phyloP scores from a whole-genome alignment of 306 rosid species.

The Sphenostylis stenocarpa region DNA sequence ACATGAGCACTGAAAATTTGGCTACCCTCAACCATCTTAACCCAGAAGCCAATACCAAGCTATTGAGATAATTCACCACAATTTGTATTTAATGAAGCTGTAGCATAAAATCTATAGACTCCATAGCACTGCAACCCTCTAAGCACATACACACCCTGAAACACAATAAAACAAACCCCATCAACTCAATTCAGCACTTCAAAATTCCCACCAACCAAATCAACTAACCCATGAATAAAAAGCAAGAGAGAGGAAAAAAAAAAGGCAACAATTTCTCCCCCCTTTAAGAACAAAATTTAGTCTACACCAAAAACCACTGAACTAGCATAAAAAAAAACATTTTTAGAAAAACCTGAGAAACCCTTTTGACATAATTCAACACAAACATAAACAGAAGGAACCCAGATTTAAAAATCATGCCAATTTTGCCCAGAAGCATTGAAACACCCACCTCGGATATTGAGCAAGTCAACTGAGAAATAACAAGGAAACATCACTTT shows the following conservation, averaged over 20 bases:
- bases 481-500: constrained; percentile 1
- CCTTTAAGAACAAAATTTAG: constrained; percentile 16
- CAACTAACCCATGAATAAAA: constrained; percentile 1
- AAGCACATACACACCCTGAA: constrained; percentile 27
- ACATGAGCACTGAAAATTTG: constrained; percentile 34
- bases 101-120: background rate
- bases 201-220: constrained; percentile 5
- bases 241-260: background rate
- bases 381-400: constrained; percentile 24
- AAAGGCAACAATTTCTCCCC: background rate
- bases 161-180: constrained; percentile 17
- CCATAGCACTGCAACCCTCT: constrained; percentile 31
- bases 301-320: background rate
- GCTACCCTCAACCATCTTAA: constrained; percentile 43
- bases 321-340: background rate
- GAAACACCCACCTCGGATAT: constrained; percentile 4
- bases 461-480: constrained; percentile 16
- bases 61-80: constrained; percentile 18
- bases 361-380: constrained; percentile 20
- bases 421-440: constrained; percentile 9
- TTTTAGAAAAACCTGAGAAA: background rate
- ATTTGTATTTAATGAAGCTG: constrained; percentile 26
- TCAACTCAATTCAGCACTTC: constrained; percentile 35
- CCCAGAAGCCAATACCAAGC: constrained; percentile 13
- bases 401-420: constrained; percentile 29